Evolutionary conservation across 805 yeast species (phyloP).

Genomic region (Hanseniaspora hatyaiensis): DNA sequence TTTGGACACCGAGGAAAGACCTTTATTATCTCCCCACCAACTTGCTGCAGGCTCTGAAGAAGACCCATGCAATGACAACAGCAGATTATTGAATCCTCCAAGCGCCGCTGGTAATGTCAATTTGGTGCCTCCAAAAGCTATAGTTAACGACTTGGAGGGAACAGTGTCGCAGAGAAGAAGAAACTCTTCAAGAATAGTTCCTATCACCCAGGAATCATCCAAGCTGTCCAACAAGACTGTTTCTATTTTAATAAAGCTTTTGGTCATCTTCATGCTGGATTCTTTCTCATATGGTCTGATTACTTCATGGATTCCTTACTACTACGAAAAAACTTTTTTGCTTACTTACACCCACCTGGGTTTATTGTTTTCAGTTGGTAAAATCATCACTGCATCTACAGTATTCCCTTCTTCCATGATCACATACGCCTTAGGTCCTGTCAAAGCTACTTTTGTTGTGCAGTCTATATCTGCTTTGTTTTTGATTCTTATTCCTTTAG

Average conservation of each 20-base stretch:
- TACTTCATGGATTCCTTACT: slow-evolving; percentile 76
- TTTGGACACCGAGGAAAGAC: background rate
- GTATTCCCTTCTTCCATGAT: slow-evolving; percentile 67
- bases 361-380: slow-evolving; percentile 51
- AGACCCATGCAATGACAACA: too few species aligned
- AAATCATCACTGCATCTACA: slow-evolving; percentile 51
- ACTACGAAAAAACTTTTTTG: slow-evolving; percentile 48
- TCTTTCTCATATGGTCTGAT: slow-evolving; percentile 86
- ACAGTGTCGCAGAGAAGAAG: slow-evolving; percentile 12
- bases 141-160: slow-evolving; percentile 12
- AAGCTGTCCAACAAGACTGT: slow-evolving; percentile 34
- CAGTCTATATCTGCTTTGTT: slow-evolving; percentile 71
- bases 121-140: background rate
- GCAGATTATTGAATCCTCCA: slow-evolving; percentile 2
- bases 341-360: slow-evolving; percentile 53
- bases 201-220: background rate
- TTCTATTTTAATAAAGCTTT: slow-evolving; percentile 36
- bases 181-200: slow-evolving; percentile 3
- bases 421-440: slow-evolving; percentile 62
- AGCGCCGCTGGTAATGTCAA: slow-evolving; percentile 6
- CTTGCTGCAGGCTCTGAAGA: too few species aligned
- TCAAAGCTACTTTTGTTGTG: slow-evolving; percentile 57
- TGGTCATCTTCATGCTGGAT: slow-evolving; percentile 65
- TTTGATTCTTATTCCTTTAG: slow-evolving; percentile 42
- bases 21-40: background rate